Conservation (phyloP, 306 rosid species). For the Fagus sylvatica region DNA sequence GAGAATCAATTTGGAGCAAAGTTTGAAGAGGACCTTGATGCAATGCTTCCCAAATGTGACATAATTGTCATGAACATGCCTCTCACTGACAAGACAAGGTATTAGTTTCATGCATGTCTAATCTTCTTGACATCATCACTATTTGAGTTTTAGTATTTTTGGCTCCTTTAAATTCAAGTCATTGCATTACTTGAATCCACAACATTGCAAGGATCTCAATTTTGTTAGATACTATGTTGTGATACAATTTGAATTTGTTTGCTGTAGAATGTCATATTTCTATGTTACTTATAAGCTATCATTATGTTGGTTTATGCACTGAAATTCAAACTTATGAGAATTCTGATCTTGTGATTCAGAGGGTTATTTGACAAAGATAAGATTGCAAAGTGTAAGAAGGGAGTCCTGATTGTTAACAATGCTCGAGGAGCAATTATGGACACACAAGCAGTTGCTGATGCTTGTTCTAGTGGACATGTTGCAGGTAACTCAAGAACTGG, state of each 20-base stretch:
- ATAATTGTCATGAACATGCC: conserved; percentile 86
- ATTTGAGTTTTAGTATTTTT: not conserved
- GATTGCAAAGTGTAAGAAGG: conserved; percentile 84
- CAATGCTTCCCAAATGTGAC: conserved; percentile 96
- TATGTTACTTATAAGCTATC: not conserved
- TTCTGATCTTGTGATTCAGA: conserved; percentile 45
- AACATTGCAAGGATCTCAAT: not conserved
- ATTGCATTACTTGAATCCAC: not conserved
- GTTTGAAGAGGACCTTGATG: conserved; percentile 90
- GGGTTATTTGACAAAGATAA: conserved; percentile 75
- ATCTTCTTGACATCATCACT: not conserved
- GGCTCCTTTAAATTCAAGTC: not conserved
- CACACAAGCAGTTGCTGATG: conserved; percentile 83
- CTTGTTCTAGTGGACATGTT: conserved; percentile 82
- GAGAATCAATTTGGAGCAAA: conserved; percentile 80
- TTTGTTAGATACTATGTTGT: not conserved
- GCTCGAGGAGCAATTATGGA: conserved; percentile 98
- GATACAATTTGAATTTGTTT: not conserved
- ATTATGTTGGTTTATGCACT: not conserved
- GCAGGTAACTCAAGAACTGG: conserved; percentile 54
- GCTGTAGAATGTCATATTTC: not conserved
- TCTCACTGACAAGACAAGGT: conserved; percentile 91
- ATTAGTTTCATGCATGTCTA: not conserved
- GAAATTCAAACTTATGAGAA: not conserved
- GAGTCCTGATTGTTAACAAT: conserved; percentile 84